These are phyloP conservation scores for Staphylotrichum longicolle DNA, from an alignment of 495 filamentous ascomycete species.

Conservation along the genomic window DNA sequence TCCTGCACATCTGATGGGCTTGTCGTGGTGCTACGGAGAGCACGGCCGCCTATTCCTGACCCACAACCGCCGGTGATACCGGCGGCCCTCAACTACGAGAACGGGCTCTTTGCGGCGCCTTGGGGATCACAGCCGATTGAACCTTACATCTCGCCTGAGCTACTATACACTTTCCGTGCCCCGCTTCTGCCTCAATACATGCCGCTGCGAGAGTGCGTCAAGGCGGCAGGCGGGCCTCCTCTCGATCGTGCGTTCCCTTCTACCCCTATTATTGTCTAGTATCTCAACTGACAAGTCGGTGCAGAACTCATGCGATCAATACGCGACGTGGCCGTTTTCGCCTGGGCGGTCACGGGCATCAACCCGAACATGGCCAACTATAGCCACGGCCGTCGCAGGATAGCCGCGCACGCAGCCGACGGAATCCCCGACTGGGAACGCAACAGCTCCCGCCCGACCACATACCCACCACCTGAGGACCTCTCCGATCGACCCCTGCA, in stretches of 20 bases:
- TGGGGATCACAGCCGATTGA: conserved; percentile 65
- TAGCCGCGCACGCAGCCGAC: conserved; percentile 57
- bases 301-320: conserved; percentile 71
- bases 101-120: conserved; percentile 74
- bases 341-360: conserved; percentile 78
- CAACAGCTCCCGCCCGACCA: conserved; percentile 16
- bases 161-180: conserved; percentile 43
- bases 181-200: conserved; percentile 45
- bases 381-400: conserved; percentile 58
- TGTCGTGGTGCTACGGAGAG: conserved; percentile 77
- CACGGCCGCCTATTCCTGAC: conserved; percentile 65
- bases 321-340: conserved; percentile 79
- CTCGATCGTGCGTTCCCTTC: conserved; percentile 40
- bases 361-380: conserved; percentile 71
- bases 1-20: conserved; percentile 89
- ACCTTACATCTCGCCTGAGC: conserved; percentile 43
- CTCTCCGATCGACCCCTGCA: too few relatives aligned
- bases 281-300: too few relatives aligned
- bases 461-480: conserved; percentile 13
- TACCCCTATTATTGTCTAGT: too few relatives aligned
- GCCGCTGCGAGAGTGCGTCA: conserved; percentile 45
- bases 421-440: conserved; percentile 58
- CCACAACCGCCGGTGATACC: conserved; percentile 47
- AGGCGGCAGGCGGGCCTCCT: conserved; percentile 50
- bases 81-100: conserved; percentile 51